Conservation (phyloP, 768 basidiomycete species). For the Suillus variegatus region DNA sequence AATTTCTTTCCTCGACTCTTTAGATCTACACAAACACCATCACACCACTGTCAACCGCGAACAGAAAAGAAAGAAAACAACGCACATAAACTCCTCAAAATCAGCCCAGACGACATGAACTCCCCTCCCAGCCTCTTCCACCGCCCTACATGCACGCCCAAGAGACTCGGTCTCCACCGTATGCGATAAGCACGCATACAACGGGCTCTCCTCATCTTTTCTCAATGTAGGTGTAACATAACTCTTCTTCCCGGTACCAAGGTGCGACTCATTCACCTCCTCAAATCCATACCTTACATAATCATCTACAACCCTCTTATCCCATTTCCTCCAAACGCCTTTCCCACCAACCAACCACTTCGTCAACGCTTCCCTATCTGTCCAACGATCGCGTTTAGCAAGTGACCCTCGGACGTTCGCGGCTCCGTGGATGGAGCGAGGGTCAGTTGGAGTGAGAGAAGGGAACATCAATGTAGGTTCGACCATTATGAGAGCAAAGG, state of each 20-base stretch:
- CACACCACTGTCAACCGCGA: neutral
- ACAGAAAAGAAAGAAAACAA: neutral
- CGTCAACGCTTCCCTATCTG: conserved; percentile 20
- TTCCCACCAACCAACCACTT: conserved; percentile 18
- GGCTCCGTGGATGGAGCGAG: conserved; percentile 29
- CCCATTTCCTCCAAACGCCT: conserved; percentile 2
- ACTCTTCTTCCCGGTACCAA: neutral
- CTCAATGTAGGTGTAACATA: conserved; percentile 24
- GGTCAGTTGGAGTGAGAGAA: conserved; percentile 25
- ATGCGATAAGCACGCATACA: conserved; percentile 27
- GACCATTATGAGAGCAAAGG: conserved; percentile 23
- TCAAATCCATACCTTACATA: neutral
- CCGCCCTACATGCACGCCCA: conserved; percentile 16
- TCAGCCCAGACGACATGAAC: conserved; percentile 34
- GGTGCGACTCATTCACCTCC: neutral
- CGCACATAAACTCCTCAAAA: conserved; percentile 30
- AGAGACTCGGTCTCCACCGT: conserved; percentile 28
- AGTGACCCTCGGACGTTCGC: conserved; percentile 31
- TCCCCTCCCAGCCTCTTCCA: conserved; percentile 17
- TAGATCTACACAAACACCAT: conserved; percentile 18
- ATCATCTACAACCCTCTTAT: neutral
- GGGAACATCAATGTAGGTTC: conserved; percentile 37
- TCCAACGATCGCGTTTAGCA: conserved; percentile 29
- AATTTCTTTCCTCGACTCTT: conserved; percentile 27
- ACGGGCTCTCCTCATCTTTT: conserved; percentile 30